Base-by-base conservation (phyloP, 192 early-diverging fungal species). In the Podila minutissima region DNA sequence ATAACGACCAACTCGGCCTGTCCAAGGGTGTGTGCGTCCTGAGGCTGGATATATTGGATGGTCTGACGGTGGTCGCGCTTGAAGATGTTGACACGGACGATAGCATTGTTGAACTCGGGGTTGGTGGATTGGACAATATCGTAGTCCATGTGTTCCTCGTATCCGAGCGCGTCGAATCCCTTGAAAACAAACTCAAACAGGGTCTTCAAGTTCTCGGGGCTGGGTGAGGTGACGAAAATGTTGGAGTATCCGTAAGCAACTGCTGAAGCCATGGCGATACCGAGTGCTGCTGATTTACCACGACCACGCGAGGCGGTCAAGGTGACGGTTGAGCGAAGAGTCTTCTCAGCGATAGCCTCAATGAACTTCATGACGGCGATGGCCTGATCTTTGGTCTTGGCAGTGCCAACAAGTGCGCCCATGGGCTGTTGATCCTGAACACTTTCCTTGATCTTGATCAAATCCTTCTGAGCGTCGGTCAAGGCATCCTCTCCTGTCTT, bases 181-280 rank as follows among this genome's bases (percentile, higher is more conserved):
- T 96, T 96, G 89, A 99, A 98, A 8, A 99, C 88, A 87, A 98
- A 98, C 86, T 98, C 95, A 73, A 99, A 99, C 38, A 99, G 86
- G 8, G 98, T 99, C 79, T 97, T 97, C 78, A 99, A 92, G 78
- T 99, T 99, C 83, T 98, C 97, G 31, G 98, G 97, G 64, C 91
- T 92, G 29, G 98, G 98, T 19, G 97, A 97, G 2, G 98, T 98
- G 73, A 99, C 94, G 87, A 99, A 99, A 71, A 99, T 97, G 85
- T 99, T 99, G 67, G 95, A 96, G 85, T 99, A 99, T 37, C 98
- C 98, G 85, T 97, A 98, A 0, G 97, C 94, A n/a, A 99, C 89
- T 17, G 98, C 98, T 2, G 95, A 92, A 20, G 96, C 96, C 77
- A 99, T 94, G 22, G 96, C 89, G 55, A 99, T 90, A 13, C 98